phyloP scores from a whole-genome alignment of 306 rosid genomes.

The Chamaecrista fasciculata region DNA sequence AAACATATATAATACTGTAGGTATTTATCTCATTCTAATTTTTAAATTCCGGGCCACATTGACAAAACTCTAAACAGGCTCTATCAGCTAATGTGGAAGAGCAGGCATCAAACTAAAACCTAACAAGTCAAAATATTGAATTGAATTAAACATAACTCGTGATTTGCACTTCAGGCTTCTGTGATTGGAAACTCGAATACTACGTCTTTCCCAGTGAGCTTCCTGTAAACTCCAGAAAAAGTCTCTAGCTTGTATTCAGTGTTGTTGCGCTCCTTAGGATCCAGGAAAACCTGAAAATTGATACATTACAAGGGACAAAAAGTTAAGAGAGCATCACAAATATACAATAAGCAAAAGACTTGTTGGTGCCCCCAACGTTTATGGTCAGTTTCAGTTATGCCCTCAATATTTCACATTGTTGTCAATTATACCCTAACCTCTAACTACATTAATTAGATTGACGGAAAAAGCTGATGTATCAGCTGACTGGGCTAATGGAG shows the following conservation, averaged over 20 bases:
- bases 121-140: constrained; percentile 16
- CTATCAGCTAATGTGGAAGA: not conserved
- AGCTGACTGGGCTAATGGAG: too few relatives aligned
- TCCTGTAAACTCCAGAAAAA: constrained; percentile 51
- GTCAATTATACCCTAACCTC: too few relatives aligned
- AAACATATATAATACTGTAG: too few relatives aligned
- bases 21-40: too few relatives aligned
- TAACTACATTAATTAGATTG: too few relatives aligned
- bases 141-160: not conserved
- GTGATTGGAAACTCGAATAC: constrained; percentile 49
- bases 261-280: constrained; percentile 55
- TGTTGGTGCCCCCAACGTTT: too few relatives aligned
- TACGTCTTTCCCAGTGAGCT: constrained; percentile 55
- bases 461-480: too few relatives aligned
- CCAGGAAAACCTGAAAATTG: constrained; percentile 44
- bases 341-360: not conserved
- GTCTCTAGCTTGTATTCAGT: constrained; percentile 58
- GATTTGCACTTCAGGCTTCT: constrained; percentile 33
- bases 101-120: not conserved
- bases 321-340: not conserved
- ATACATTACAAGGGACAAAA: not conserved
- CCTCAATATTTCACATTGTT: too few relatives aligned
- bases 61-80: not conserved
- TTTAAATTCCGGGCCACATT: not conserved
- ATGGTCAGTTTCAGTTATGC: too few relatives aligned